A percentile compares a stretch with the other conserved stretches of the same genome.
Conservation (phyloP, 2,329 filamentous ascomycete genomes). For the Aschersonia sp. region DNA sequence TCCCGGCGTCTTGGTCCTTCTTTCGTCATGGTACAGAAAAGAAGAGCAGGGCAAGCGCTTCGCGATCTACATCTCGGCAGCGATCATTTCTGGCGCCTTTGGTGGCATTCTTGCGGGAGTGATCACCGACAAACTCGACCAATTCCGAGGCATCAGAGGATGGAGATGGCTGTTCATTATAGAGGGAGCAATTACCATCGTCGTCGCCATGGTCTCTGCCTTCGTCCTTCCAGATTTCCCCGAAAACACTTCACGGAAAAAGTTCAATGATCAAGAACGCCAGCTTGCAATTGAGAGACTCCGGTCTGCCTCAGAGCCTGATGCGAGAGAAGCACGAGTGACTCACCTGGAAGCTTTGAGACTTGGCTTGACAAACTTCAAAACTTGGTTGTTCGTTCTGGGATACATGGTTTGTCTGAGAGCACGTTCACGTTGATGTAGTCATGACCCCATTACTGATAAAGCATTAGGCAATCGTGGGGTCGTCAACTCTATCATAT, state of each 20-base stretch:
- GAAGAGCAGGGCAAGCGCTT: slow-evolving; percentile 28
- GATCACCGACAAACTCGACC: slow-evolving; percentile 40
- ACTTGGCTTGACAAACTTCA: slow-evolving; percentile 5
- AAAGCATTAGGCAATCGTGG: slow-evolving; percentile 13
- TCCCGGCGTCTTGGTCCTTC: slow-evolving; percentile 3
- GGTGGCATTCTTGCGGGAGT: slow-evolving; percentile 46
- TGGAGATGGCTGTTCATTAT: slow-evolving; percentile 60
- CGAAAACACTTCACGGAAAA: slow-evolving; percentile 34
- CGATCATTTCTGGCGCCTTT: slow-evolving; percentile 47
- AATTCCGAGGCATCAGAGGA: slow-evolving; percentile 35
- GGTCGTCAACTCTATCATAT: slow-evolving; percentile 16
- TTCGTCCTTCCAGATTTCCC: slow-evolving; percentile 53
- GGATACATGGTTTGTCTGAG: slow-evolving; percentile 8
- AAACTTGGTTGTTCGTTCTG: slow-evolving; percentile 8
- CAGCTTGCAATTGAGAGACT: background rate
- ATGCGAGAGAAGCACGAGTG: background rate
- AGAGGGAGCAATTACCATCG: slow-evolving; percentile 43
- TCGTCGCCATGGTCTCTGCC: slow-evolving; percentile 39
- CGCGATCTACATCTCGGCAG: slow-evolving; percentile 40
- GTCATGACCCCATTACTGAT: background rate
- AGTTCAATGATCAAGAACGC: background rate
- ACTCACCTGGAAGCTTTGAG: slow-evolving; percentile 3
- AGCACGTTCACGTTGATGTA: background rate
- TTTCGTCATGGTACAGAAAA: slow-evolving; percentile 5
- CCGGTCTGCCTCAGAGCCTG: background rate